Evolutionary conservation across 2,329 filamentous ascomycete species (phyloP).

Genomic region (Ceratocystis destructans): DNA sequence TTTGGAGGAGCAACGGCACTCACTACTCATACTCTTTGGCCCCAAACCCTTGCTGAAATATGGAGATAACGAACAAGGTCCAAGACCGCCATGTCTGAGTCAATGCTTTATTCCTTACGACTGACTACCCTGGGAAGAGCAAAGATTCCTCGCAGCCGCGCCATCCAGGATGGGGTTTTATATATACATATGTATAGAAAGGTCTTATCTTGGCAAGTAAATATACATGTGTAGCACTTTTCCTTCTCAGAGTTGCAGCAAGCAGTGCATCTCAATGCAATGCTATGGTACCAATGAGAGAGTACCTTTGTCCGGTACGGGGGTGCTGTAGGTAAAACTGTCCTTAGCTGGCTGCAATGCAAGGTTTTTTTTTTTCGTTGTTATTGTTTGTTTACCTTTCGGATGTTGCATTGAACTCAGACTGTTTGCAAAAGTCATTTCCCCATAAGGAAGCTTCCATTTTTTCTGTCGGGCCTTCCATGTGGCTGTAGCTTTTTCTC

Average conservation of each 20-base stretch:
- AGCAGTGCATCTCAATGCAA: too few relatives aligned
- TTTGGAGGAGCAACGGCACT: background rate
- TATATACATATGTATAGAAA: too few relatives aligned
- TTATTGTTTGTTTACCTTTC: background rate
- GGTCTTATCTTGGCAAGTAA: background rate
- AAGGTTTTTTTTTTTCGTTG: background rate
- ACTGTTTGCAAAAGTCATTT: background rate
- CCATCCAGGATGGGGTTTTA: background rate
- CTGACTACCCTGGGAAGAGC: background rate
- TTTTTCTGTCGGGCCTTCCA: conserved; percentile 10
- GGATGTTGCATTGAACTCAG: background rate
- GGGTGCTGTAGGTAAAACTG: too few relatives aligned
- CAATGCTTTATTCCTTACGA: background rate
- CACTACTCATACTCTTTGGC: background rate
- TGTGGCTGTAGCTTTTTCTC: conserved; percentile 9
- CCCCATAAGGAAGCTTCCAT: background rate
- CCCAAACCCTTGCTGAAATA: background rate
- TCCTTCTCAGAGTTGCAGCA: too few relatives aligned
- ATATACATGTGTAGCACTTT: background rate
- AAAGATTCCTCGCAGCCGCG: background rate
- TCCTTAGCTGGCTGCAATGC: background rate
- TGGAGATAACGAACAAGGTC: background rate
- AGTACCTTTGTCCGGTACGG: background rate
- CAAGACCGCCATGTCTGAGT: background rate
- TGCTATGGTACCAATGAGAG: background rate